Percentiles rank a stretch among this genome's conserved stretches.
Conservation (phyloP, 768 basidiomycete genomes). For the Pholiota conissans region DNA sequence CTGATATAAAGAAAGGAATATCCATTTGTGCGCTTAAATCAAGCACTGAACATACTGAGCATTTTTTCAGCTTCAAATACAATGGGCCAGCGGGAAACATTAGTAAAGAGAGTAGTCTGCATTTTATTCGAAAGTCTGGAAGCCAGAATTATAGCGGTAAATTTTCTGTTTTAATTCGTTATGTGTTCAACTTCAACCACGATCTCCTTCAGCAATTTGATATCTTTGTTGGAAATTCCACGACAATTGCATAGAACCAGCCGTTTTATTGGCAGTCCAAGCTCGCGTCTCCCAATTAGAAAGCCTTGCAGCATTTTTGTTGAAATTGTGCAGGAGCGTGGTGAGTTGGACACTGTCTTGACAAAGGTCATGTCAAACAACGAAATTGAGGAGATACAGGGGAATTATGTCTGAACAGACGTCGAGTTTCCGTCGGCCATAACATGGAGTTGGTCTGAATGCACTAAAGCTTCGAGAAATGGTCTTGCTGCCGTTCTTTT, state of each 20-base stretch:
- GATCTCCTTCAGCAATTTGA: not conserved
- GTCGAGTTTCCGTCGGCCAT: too few relatives aligned
- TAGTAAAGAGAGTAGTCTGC: too few relatives aligned
- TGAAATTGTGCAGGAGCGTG: not conserved
- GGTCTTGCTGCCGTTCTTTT: not conserved
- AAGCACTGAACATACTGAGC: too few relatives aligned
- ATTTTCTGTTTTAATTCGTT: too few relatives aligned
- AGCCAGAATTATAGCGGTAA: too few relatives aligned
- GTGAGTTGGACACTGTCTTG: not conserved
- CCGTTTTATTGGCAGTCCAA: not conserved
- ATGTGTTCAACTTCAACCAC: not conserved
- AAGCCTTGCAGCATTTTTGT: not conserved
- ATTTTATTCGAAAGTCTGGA: too few relatives aligned
- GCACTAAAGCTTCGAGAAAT: not conserved
- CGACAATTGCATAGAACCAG: not conserved
- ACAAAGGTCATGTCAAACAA: not conserved
- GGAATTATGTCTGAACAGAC: too few relatives aligned
- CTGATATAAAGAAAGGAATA: too few relatives aligned
- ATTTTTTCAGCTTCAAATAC: too few relatives aligned
- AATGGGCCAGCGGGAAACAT: too few relatives aligned
- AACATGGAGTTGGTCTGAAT: too few relatives aligned
- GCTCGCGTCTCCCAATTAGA: not conserved
- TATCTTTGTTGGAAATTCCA: not conserved
- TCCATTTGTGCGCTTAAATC: too few relatives aligned
- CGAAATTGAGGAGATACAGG: not conserved